A percentile compares a stretch with the other conserved stretches of the same genome.
Evolutionary conservation across 768 basidiomycete genomes (phyloP).

Genomic region (Boletellus ananiceps): DNA sequence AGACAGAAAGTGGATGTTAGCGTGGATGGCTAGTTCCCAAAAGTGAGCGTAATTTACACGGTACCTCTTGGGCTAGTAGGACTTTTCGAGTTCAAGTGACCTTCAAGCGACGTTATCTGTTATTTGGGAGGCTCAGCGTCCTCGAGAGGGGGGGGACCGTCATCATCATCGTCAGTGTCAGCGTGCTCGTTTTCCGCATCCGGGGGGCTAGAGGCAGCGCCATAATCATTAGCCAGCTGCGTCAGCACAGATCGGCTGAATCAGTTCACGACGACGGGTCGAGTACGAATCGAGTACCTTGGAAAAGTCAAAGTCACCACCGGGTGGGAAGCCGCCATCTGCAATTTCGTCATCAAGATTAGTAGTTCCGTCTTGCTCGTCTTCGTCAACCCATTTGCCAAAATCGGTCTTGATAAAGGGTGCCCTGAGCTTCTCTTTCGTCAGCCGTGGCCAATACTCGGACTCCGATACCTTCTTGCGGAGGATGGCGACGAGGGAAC

Average conservation of each 20-base stretch:
- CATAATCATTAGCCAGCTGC: slow-evolving; percentile 6
- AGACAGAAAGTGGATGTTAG: too few species aligned
- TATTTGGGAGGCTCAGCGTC: slow-evolving; percentile 41
- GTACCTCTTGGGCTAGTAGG: slow-evolving; percentile 1
- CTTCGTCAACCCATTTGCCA: slow-evolving; percentile 93
- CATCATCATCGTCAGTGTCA: slow-evolving; percentile 43
- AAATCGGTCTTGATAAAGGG: slow-evolving; percentile 94
- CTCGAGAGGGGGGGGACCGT: slow-evolving; percentile 80
- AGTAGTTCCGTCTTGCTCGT: slow-evolving; percentile 77
- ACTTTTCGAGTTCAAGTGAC: background rate
- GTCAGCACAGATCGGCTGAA: slow-evolving; percentile 27
- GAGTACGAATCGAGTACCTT: slow-evolving; percentile 38
- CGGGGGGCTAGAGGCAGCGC: too few species aligned
- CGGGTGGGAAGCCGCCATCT: slow-evolving; percentile 37
- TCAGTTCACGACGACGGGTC: slow-evolving; percentile 3
- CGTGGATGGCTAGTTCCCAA: background rate
- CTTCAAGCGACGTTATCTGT: background rate
- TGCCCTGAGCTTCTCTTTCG: slow-evolving; percentile 78
- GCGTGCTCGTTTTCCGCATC: slow-evolving; percentile 10
- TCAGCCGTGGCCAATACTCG: slow-evolving; percentile 92
- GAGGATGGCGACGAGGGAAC: slow-evolving; percentile 62
- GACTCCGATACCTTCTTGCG: slow-evolving; percentile 72
- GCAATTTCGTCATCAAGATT: slow-evolving; percentile 36
- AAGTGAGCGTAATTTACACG: slow-evolving; percentile 14
- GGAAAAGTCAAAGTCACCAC: slow-evolving; percentile 55